Conservation (phyloP, 306 rosid species). For the Begonia loranthoides region DNA sequence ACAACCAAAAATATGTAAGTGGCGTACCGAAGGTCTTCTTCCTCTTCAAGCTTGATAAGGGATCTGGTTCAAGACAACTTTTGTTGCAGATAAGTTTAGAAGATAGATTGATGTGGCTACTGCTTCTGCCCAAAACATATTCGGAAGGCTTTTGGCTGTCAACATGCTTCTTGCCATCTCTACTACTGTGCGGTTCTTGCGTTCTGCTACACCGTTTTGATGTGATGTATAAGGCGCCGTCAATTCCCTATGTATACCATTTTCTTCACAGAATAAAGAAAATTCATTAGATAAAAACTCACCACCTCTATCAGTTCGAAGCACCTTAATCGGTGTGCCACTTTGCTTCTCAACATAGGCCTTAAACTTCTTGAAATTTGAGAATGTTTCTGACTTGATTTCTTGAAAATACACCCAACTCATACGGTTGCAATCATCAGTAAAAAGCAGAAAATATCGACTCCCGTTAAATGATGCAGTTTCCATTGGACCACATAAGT, state of each 20-base stretch:
- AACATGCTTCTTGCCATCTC: neutral
- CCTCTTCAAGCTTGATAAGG: constrained; percentile 4
- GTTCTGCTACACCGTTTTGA: neutral
- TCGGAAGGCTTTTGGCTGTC: neutral
- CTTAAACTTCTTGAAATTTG: constrained; percentile 2
- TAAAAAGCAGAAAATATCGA: constrained; percentile 3
- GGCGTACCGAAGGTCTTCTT: neutral
- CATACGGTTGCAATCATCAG: constrained; percentile 6
- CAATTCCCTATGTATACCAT: no score
- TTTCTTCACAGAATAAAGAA: no score
- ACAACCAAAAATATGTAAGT: constrained; percentile 2
- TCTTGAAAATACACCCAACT: constrained; percentile 1
- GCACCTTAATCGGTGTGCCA: neutral
- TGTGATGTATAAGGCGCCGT: neutral
- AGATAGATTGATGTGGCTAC: neutral
- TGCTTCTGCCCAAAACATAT: neutral
- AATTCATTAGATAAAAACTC: no score
- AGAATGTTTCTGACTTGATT: constrained; percentile 1
- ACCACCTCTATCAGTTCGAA: no score
- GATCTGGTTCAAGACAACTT: neutral
- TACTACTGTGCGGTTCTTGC: no score
- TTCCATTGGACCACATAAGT: neutral
- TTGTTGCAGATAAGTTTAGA: neutral
- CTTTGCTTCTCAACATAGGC: neutral
- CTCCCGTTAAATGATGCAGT: constrained; percentile 1